A percentile compares a stretch with the other conserved stretches of the same genome.
Conservation (phyloP, 2,329 filamentous ascomycete genomes). For the Coleophoma cylindrospora region DNA sequence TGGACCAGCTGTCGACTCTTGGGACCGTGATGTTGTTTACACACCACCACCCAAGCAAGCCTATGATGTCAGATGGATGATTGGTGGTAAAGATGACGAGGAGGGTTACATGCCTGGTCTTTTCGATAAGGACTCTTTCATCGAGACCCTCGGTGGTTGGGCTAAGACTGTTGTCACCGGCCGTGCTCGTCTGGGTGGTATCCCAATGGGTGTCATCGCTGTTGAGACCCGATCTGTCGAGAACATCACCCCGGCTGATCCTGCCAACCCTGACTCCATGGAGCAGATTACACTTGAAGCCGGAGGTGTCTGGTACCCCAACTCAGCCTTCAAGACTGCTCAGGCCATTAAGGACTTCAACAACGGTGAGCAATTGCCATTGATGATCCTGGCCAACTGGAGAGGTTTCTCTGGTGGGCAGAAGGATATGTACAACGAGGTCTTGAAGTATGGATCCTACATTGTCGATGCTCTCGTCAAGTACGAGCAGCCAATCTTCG, state of each 20-base stretch:
- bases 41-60: constrained; percentile 71
- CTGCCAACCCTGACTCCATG: constrained; percentile 96
- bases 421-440: constrained; percentile 99
- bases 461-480: constrained; percentile 98
- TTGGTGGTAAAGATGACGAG: constrained; percentile 79
- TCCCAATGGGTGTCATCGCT: constrained; percentile 96
- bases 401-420: constrained; percentile 99
- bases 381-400: constrained; percentile 99
- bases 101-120: constrained; percentile 80
- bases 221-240: constrained; percentile 95
- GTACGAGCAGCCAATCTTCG: constrained; percentile 97
- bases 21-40: constrained; percentile 90
- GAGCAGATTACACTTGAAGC: constrained; percentile 93
- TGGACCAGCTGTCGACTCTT: constrained; percentile 75
- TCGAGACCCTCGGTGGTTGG: constrained; percentile 95
- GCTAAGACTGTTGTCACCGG: constrained; percentile 94
- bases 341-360: constrained; percentile 99
- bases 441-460: constrained; percentile 98
- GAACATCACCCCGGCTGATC: constrained; percentile 94
- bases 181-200: constrained; percentile 92
- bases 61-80: constrained; percentile 93
- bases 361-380: constrained; percentile 92
- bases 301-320: constrained; percentile 99
- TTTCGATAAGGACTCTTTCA: constrained; percentile 95
- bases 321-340: constrained; percentile 99